Percentiles rank a stretch among this genome's conserved stretches.
Conservation (phyloP, 805 yeast species). For the Starmerella asiatica region DNA sequence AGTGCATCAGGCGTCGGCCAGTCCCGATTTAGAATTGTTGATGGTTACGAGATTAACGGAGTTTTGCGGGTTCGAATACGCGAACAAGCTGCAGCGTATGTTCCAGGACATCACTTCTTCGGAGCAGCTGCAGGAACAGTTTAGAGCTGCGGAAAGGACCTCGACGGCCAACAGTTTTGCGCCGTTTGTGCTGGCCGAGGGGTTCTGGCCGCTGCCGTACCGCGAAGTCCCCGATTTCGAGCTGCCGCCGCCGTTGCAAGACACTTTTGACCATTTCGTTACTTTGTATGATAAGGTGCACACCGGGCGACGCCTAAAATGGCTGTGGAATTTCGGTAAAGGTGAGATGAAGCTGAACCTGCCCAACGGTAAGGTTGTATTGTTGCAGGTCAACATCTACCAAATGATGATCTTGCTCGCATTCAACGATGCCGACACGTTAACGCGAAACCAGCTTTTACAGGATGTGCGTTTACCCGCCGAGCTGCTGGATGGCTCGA, state of each 20-base stretch:
- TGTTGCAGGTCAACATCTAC: constrained; percentile 64
- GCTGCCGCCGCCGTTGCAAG: constrained; percentile 54
- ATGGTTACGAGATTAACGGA: constrained; percentile 77
- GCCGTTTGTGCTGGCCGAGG: constrained; percentile 70
- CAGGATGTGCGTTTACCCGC: constrained; percentile 55
- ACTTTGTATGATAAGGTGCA: constrained; percentile 61
- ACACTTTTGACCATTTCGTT: constrained; percentile 53
- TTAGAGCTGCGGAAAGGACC: constrained; percentile 30
- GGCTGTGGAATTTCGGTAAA: constrained; percentile 93
- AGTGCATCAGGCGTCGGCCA: constrained; percentile 71
- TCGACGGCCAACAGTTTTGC: constrained; percentile 37
- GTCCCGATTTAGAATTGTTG: constrained; percentile 71
- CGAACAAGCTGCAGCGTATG: constrained; percentile 90
- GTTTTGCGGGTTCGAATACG: constrained; percentile 83
- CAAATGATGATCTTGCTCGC: constrained; percentile 79
- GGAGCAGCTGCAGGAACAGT: constrained; percentile 51
- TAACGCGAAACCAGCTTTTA: constrained; percentile 46
- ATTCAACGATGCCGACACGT: constrained; percentile 56
- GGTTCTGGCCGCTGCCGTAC: constrained; percentile 70
- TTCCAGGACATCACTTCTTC: constrained; percentile 85
- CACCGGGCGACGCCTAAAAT: constrained; percentile 74
- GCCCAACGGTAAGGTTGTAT: constrained; percentile 44
- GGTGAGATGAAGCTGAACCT: constrained; percentile 83
- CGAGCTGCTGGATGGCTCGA: constrained; percentile 58
- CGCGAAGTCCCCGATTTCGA: constrained; percentile 34